Base-by-base conservation (phyloP, 2,329 filamentous ascomycete genomes). In the Mariannaea sp. region DNA sequence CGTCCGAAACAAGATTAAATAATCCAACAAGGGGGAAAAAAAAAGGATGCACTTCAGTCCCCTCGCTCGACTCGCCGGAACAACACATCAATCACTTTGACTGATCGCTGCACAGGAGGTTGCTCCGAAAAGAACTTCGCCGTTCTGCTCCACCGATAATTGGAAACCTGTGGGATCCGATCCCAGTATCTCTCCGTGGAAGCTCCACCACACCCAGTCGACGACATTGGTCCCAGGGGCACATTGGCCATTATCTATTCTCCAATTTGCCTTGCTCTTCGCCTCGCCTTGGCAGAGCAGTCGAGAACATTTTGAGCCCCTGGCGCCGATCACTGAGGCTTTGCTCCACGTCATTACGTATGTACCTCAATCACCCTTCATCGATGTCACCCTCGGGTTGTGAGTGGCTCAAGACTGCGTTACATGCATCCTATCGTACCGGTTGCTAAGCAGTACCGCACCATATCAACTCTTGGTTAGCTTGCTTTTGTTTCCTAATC, bases 271-370 rank as follows among this genome's bases (percentile, higher is more conserved):
- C 49, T 52, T 39, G 24, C 42, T 40, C 27, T 49, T 27, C 36
- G 40, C 51, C 44, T 32, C 40, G 49, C 29, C 49, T 46, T 52
- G 49, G 45, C 51, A 43, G 14, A 20, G 20, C 22, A 41, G 24
- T 32, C 32, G 22, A 9, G 12, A 24, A n/a, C 20, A 13, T 32
- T 32, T n/a, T n/a, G n/a, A n/a, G 20, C 33, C 51, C 51, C 33
- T 35, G 40, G 27, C 27, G 51, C 51, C 39, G 39, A 54, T 54
- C 36, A 9, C 14, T 17, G 22, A 40, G 40, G 46, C 41, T 40
- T 45, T 45, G 32, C 61, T 54, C 59, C 50, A 50, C 53, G 36
- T 39, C 46, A 44, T 38, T 35, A n/a, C n/a, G n/a, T n/a, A n/a
- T n/a, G n/a, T n/a, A 27, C 49, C 40, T 33, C 43, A 46, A 19